These are phyloP conservation scores for Rachicladosporium sp. DNA, from an alignment of 2,329 filamentous ascomycete species.

Conservation along the genomic window DNA sequence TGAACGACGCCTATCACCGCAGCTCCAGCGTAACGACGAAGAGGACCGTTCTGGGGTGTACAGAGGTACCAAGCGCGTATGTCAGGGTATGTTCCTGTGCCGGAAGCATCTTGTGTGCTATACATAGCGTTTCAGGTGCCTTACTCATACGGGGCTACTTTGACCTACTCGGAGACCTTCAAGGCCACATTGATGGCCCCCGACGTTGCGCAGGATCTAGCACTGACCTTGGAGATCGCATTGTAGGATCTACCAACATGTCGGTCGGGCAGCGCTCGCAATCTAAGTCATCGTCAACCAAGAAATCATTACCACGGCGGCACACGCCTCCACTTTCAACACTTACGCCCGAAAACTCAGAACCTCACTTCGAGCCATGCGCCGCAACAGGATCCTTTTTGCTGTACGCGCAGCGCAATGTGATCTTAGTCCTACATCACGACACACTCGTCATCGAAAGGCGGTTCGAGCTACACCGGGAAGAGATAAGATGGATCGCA, in stretches of 20 bases:
- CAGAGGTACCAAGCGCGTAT: slow-evolving; percentile 16
- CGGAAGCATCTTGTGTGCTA: slow-evolving; percentile 3
- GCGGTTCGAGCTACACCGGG: slow-evolving; percentile 72
- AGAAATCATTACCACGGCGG: too few relatives aligned
- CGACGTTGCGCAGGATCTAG: too few relatives aligned
- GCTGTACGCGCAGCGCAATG: slow-evolving; percentile 71
- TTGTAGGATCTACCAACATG: too few relatives aligned
- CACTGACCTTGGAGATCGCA: too few relatives aligned
- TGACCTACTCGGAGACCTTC: too few relatives aligned
- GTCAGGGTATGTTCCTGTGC: slow-evolving; percentile 19
- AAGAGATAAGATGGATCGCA: slow-evolving; percentile 70
- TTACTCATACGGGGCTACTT: too few relatives aligned
- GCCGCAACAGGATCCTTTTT: slow-evolving; percentile 85
- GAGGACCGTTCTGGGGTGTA: too few relatives aligned
- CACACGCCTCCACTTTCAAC: slow-evolving; percentile 29
- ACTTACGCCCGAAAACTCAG: slow-evolving; percentile 33
- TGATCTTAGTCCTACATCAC: slow-evolving; percentile 79
- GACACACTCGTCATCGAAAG: slow-evolving; percentile 83
- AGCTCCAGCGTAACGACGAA: neutral
- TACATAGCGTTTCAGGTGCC: slow-evolving; percentile 13
- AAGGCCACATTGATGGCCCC: too few relatives aligned
- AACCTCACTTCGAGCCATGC: slow-evolving; percentile 63
- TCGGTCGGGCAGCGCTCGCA: too few relatives aligned
- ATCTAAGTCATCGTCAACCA: too few relatives aligned
- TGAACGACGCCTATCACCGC: neutral